Percentiles rank a stretch among this genome's conserved stretches.
Conservation (phyloP, 495 filamentous ascomycete genomes). For the Penicillium odoratum region DNA sequence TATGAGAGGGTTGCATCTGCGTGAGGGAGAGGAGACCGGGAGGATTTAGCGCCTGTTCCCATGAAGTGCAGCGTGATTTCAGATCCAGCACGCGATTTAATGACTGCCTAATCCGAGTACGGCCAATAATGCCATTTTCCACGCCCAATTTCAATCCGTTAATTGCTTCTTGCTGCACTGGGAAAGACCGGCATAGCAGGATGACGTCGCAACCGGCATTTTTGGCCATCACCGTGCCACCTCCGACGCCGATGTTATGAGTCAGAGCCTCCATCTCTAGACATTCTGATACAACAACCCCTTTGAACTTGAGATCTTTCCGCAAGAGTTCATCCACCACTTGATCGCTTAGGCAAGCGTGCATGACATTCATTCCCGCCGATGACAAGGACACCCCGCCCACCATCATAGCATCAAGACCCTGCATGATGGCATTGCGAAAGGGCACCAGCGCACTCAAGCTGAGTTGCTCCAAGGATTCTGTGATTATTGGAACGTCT, state of each 20-base stretch:
- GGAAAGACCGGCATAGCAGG: conserved; percentile 79
- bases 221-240: conserved; percentile 90
- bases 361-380: conserved; percentile 84
- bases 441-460: conserved; percentile 83
- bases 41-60: conserved; percentile 81
- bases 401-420: conserved; percentile 89
- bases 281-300: conserved; percentile 91
- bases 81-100: conserved; percentile 69
- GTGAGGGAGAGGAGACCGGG: conserved; percentile 69
- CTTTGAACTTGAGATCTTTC: conserved; percentile 79
- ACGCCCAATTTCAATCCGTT: conserved; percentile 79
- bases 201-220: conserved; percentile 89
- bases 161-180: conserved; percentile 84
- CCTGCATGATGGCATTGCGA: conserved; percentile 77
- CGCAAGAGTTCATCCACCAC: conserved; percentile 83
- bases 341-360: conserved; percentile 87
- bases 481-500: conserved; percentile 89
- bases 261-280: conserved; percentile 93
- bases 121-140: conserved; percentile 80
- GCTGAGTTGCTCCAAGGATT: conserved; percentile 83
- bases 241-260: conserved; percentile 89
- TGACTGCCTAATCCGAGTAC: conserved; percentile 71
- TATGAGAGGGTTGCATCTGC: conserved; percentile 76
- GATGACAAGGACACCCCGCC: conserved; percentile 86
- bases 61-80: conserved; percentile 76